Evolutionary conservation across 2,329 filamentous ascomycete species (phyloP).

Genomic region (Calycina herbarum): DNA sequence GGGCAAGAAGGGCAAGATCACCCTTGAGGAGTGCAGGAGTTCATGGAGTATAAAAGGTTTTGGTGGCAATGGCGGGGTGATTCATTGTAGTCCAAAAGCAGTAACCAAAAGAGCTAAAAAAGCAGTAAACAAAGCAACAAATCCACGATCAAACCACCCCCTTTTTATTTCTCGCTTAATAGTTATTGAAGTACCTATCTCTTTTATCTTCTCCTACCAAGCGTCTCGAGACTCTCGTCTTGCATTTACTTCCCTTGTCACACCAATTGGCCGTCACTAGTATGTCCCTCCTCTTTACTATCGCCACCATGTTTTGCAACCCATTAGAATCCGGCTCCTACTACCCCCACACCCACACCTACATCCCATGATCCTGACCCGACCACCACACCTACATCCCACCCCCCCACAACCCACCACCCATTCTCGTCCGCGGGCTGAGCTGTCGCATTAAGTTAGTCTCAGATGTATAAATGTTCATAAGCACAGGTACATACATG

Average conservation of each 20-base stretch:
- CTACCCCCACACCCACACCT: too few species aligned
- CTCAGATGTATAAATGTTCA: too few species aligned
- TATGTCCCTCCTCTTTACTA: too few species aligned
- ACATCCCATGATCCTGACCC: too few species aligned
- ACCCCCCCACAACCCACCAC: too few species aligned
- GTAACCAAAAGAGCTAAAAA: too few species aligned
- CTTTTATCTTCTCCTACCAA: not conserved
- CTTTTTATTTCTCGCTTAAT: not conserved
- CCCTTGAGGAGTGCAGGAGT: not conserved
- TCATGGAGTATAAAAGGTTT: not conserved
- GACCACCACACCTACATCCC: too few species aligned
- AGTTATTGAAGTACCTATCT: not conserved
- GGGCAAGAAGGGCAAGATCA: not conserved
- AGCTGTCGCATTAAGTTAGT: too few species aligned
- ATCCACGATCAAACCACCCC: not conserved
- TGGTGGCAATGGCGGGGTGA: not conserved
- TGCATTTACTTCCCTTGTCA: not conserved
- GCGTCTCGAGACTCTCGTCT: not conserved
- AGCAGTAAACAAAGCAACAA: not conserved
- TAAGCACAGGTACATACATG: too few species aligned
- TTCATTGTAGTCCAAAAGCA: not conserved
- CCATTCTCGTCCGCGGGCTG: too few species aligned
- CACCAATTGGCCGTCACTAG: not conserved
- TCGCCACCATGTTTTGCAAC: not conserved
- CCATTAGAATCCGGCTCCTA: not conserved